Evolutionary conservation across 345 rosid genomes (phyloP).

Genomic region (Bretschneidera sinensis): DNA sequence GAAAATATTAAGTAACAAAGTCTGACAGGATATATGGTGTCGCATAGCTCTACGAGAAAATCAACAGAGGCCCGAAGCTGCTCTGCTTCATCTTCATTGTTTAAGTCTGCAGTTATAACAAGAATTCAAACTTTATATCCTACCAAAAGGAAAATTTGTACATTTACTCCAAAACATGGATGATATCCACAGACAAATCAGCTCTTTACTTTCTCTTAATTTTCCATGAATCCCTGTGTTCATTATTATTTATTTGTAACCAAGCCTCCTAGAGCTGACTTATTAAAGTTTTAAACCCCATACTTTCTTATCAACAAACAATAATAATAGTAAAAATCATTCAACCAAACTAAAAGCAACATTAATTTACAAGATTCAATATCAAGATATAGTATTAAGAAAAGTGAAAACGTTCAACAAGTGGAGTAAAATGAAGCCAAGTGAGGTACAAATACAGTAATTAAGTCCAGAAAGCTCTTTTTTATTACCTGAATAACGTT

Average conservation of each 20-base stretch:
- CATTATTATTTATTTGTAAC: background rate
- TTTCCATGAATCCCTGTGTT: background rate
- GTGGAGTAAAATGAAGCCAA: background rate
- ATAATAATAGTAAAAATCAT: too few relatives aligned
- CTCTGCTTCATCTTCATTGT: slow-evolving; percentile 52
- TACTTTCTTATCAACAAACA: too few relatives aligned
- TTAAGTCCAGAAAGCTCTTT: background rate
- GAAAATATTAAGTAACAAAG: slow-evolving; percentile 13
- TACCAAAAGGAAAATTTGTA: background rate
- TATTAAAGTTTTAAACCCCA: too few relatives aligned
- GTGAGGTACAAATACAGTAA: background rate
- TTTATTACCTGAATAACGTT: slow-evolving; percentile 36
- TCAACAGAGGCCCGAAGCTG: slow-evolving; percentile 69
- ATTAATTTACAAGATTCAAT: background rate
- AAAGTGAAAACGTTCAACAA: too few relatives aligned
- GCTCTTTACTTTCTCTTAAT: too few relatives aligned
- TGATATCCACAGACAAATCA: too few relatives aligned
- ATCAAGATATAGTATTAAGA: background rate
- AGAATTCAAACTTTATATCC: slow-evolving; percentile 13
- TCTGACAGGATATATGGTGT: slow-evolving; percentile 43
- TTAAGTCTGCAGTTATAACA: slow-evolving; percentile 40
- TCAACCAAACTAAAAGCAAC: too few relatives aligned
- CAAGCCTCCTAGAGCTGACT: background rate
- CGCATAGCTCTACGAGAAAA: slow-evolving; percentile 74
- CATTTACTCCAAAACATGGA: too few relatives aligned